Evolutionary conservation across 768 basidiomycete genomes (phyloP).

Genomic region (Trametes elegans): DNA sequence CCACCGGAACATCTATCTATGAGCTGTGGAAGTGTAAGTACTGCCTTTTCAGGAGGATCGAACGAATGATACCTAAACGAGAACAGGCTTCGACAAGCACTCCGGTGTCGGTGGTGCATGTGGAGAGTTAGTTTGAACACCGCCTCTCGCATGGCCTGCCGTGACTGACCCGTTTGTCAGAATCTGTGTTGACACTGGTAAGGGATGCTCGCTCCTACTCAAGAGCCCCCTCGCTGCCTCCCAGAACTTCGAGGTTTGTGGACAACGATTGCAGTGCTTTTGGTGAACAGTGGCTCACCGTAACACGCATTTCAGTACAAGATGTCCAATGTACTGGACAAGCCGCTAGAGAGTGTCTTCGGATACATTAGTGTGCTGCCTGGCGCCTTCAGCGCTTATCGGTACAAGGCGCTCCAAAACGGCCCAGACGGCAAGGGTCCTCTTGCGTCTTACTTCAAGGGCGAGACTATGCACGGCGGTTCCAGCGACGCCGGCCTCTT

Average conservation of each 20-base stretch:
- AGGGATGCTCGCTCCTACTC: conserved; percentile 67
- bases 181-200: conserved; percentile 81
- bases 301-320: conserved; percentile 58
- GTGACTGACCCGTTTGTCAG: conserved; percentile 32
- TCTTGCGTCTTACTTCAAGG: conserved; percentile 90
- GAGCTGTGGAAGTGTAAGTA: conserved; percentile 88
- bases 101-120: conserved; percentile 90
- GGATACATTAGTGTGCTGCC: conserved; percentile 88
- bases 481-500: conserved; percentile 66
- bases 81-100: conserved; percentile 75
- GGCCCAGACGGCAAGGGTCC: conserved; percentile 88
- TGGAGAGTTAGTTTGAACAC: conserved; percentile 64
- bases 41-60: neutral
- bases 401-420: conserved; percentile 85
- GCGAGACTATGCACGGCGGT: conserved; percentile 80
- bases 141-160: neutral
- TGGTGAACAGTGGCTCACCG: conserved; percentile 2
- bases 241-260: conserved; percentile 84
- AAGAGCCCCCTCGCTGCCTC: conserved; percentile 83
- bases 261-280: neutral
- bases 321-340: conserved; percentile 95
- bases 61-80: neutral
- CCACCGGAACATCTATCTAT: conserved; percentile 91
- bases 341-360: conserved; percentile 91
- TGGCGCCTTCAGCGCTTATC: conserved; percentile 89